Conservation (phyloP, 768 basidiomycete genomes). For the Phylloporus sp. region DNA sequence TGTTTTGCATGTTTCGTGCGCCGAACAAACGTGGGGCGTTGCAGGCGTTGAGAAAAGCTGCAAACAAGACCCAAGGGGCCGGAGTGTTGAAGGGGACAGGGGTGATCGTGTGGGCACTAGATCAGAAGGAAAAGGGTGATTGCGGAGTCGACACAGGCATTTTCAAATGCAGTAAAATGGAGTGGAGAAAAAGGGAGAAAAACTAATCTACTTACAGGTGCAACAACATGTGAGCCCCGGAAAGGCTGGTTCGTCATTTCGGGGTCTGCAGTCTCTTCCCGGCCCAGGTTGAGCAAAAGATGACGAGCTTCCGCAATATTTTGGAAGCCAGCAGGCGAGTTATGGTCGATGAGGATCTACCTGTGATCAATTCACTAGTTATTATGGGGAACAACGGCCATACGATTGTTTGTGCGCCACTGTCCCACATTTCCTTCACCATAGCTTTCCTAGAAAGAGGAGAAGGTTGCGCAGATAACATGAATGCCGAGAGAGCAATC, state of each 20-base stretch:
- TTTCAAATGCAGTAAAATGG: constrained; percentile 18
- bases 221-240: constrained; percentile 76
- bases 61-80: constrained; percentile 56
- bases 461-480: constrained; percentile 67
- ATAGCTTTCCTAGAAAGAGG: constrained; percentile 56
- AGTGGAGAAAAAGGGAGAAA: neutral
- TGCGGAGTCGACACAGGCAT: constrained; percentile 3
- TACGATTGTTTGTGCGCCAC: constrained; percentile 81
- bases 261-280: constrained; percentile 50
- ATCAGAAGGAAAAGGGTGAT: constrained; percentile 2
- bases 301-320: constrained; percentile 74
- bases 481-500: constrained; percentile 81
- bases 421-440: constrained; percentile 86
- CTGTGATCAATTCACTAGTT: constrained; percentile 11
- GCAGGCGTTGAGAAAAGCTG: constrained; percentile 82
- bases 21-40: constrained; percentile 80
- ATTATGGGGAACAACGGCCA: neutral
- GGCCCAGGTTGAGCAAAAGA: constrained; percentile 60
- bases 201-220: constrained; percentile 55
- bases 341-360: constrained; percentile 85
- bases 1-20: constrained; percentile 79
- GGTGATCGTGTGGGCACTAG: constrained; percentile 87
- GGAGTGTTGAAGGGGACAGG: constrained; percentile 71
- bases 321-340: constrained; percentile 69
- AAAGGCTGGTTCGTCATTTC: constrained; percentile 33